Percentiles rank a stretch among this genome's conserved stretches.
phyloP scores from a whole-genome alignment of 768 basidiomycete genomes.

The Astraeus odoratus region DNA sequence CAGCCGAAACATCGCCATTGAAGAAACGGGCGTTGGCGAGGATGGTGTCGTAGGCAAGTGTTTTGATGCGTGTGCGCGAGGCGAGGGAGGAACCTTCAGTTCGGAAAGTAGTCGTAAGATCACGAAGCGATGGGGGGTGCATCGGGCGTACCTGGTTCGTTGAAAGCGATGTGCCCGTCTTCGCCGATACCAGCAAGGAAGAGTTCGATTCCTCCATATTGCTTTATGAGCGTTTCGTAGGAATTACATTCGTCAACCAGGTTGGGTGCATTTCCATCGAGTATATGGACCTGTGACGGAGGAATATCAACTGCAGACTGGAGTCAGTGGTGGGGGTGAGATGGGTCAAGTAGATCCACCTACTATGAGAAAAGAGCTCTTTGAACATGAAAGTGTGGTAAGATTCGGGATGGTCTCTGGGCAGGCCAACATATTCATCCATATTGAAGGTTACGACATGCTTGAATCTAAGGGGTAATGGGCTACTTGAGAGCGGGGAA shows the following conservation, averaged over 20 bases:
- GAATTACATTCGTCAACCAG: constrained; percentile 72
- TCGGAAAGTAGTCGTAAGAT: no score
- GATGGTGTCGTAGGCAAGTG: constrained; percentile 88
- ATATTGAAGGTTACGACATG: constrained; percentile 89
- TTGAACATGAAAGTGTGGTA: constrained; percentile 95
- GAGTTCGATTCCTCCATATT: constrained; percentile 79
- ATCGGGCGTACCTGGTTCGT: constrained; percentile 60
- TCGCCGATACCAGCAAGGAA: constrained; percentile 94
- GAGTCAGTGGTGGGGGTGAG: constrained; percentile 3
- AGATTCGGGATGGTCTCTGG: constrained; percentile 75
- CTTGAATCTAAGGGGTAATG: constrained; percentile 53
- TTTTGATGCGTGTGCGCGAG: constrained; percentile 87
- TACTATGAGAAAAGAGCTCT: constrained; percentile 82
- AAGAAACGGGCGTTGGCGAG: constrained; percentile 92
- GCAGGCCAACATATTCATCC: constrained; percentile 89
- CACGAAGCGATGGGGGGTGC: no score
- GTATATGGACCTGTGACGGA: constrained; percentile 73
- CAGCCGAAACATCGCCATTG: constrained; percentile 68
- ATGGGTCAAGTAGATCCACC: constrained; percentile 19
- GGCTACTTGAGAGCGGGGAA: constrained; percentile 3
- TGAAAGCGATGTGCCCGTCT: constrained; percentile 92
- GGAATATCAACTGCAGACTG: constrained; percentile 61
- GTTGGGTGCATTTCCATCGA: constrained; percentile 75
- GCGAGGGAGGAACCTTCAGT: constrained; percentile 82
- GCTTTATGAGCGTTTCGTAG: constrained; percentile 74